Base-by-base conservation (phyloP, 345 rosid species). In the Turnera subulata region DNA sequence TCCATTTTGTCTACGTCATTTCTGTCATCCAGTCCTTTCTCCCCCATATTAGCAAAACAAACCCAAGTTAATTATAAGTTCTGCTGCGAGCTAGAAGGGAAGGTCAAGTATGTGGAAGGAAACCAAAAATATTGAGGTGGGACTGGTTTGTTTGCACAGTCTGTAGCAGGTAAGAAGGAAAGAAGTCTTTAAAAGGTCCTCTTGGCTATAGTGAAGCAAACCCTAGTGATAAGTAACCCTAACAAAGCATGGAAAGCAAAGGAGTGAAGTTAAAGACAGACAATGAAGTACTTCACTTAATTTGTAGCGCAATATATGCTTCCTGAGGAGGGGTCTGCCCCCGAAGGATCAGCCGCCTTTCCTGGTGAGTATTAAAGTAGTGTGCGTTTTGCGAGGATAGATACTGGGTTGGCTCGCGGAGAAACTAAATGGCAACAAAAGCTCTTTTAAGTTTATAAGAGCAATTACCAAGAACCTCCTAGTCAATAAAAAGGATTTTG, bases 341-440 rank as follows among this genome's bases (percentile, higher is more conserved):
- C 96, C 97, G 95, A 83, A 87, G 89, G 82, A 77, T 82, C 75
- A 83, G 93, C 96, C 97, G 89, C 74, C 91, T 77, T 87, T 91
- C 78, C 76, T 74, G 96, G 89, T 76, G 78, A 81, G 57, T 73
- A 58, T 78, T 65, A 69, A 71, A 72, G 65, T 16, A 54, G 50
- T 78, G 68, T 64, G 67, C 52, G 68, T 68, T 58, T 78, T 47
- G 75, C 74, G 74, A 73, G 76, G 75, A 71, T 52, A 29, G 5
- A 6, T 42, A 42, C 64, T n/a, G 68, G 53, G 71, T 66, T 70
- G 74, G 68, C 62, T 70, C 60, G 45, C 56, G 61, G 63, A 2
- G 55, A 47, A 59, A 46, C 47, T 32, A 65, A n/a, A 51, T 60
- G 26, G 21, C 55, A 39, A n/a, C n/a, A n/a, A n/a, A 59, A 58